These are phyloP conservation scores for Arthrobotrys iridis DNA, from an alignment of 2,329 filamentous ascomycete species.

Conservation along the genomic window DNA sequence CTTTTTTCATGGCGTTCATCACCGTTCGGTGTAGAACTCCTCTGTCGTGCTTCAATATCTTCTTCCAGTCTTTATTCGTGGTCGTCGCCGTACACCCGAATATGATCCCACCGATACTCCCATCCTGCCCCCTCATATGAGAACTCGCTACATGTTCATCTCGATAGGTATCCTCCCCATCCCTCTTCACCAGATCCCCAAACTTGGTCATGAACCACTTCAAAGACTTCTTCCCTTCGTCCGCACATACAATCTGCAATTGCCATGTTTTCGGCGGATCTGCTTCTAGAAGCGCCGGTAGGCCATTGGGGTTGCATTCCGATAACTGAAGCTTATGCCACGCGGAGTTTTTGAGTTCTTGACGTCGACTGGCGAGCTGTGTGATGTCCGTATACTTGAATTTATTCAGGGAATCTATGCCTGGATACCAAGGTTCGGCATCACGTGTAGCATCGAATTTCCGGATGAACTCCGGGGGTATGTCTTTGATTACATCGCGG, in stretches of 20 bases:
- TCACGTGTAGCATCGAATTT: constrained; percentile 33
- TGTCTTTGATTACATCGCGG: constrained; percentile 34
- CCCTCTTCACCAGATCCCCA: constrained; percentile 21
- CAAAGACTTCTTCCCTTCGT: constrained; percentile 34
- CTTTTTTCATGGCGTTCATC: constrained; percentile 25
- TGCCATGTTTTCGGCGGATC: constrained; percentile 36
- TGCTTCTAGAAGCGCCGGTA: constrained; percentile 38
- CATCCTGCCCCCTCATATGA: constrained; percentile 34
- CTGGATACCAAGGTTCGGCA: constrained; percentile 43
- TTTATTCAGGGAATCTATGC: constrained; percentile 44
- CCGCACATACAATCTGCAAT: constrained; percentile 44
- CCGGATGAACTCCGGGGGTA: constrained; percentile 39
- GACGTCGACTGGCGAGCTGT: constrained; percentile 31
- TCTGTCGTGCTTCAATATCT: constrained; percentile 26
- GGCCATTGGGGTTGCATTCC: constrained; percentile 39
- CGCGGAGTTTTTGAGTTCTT: constrained; percentile 20
- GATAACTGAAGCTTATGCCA: constrained; percentile 39
- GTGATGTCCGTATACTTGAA: constrained; percentile 28
- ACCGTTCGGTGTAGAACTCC: constrained; percentile 38
- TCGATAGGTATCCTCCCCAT: constrained; percentile 36
- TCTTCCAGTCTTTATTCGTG: constrained; percentile 35
- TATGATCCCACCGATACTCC: constrained; percentile 42
- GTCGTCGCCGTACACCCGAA: constrained; percentile 41
- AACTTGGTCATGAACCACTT: constrained; percentile 52
- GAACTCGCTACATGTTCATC: constrained; percentile 48